Base-by-base conservation (phyloP, 495 filamentous ascomycete genomes). In the Aspergillus ostianus region DNA sequence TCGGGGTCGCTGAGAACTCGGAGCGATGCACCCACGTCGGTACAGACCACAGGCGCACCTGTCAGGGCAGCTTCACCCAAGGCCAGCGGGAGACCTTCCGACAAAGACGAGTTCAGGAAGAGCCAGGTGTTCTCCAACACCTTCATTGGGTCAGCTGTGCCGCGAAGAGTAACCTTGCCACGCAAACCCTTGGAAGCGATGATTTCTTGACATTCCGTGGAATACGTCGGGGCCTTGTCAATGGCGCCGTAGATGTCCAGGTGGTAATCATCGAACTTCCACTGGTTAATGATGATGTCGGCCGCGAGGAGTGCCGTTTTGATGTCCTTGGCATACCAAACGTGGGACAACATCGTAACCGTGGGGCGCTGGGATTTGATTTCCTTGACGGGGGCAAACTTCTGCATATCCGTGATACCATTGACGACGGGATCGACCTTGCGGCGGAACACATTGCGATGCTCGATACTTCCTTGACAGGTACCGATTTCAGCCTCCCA, bases 401-500 rank as follows among this genome's bases (percentile, higher is more conserved):
- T 83, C 54, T 84, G 75, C 84, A 87, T 86, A 60, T 88, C 81
- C 36, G 77, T 82, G 67, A 88, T 87, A 30, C 85, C 85, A 60
- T 88, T 88, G 62, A 88, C 85, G 18, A 88, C 84, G 2, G 85
- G 85, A 62, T 89, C 85, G 15, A 89, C 81, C 68, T 88, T 88
- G 27, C 85, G 75, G 15, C 69, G 71, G 70, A 88, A 89, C 8
- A 73, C 72, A 55, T 81, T 82, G 50, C 83, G 82, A 65, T 88
- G 85, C 48, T 82, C 78, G 47, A 87, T 73, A 1, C 72, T 71
- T 52, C 84, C 84, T 64, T 84, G 75, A 56, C 80, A 79, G 20
- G 82, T 86, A 47, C 85, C 85, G 26, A 87, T 84, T 64, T 88
- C 85, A 4, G 83, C 74, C 64, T 88, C 85, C 85, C 85, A 88